Evolutionary conservation across 441 rosid species (phyloP).

Genomic region (Macaranga tanarius): DNA sequence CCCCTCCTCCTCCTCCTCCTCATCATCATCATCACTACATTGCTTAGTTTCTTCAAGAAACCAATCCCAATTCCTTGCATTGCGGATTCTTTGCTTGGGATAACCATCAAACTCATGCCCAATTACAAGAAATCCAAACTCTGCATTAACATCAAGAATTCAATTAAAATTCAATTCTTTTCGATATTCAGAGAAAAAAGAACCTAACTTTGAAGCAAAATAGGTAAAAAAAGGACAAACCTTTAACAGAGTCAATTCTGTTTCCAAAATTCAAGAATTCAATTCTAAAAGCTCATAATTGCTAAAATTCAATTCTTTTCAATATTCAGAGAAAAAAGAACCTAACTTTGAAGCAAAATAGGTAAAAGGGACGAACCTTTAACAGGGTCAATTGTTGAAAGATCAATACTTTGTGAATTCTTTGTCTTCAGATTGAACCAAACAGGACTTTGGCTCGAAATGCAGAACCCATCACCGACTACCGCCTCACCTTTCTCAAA

Average conservation of each 20-base stretch:
- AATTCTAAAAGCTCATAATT: too few relatives aligned
- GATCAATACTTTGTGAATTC: too few relatives aligned
- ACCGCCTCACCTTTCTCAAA: constrained; percentile 47
- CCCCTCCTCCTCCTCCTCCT: constrained; percentile 42
- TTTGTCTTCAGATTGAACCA: constrained; percentile 50
- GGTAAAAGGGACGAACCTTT: neutral
- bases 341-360: too few relatives aligned
- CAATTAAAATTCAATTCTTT: too few relatives aligned
- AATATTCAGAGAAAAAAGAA: too few relatives aligned
- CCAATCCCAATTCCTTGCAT: constrained; percentile 70
- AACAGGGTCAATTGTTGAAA: constrained; percentile 6
- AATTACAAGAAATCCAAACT: constrained; percentile 73
- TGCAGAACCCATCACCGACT: constrained; percentile 56
- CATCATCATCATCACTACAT: constrained; percentile 33
- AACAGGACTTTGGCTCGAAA: constrained; percentile 48
- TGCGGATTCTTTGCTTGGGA: constrained; percentile 41
- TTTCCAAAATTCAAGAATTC: too few relatives aligned
- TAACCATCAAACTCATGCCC: constrained; percentile 72
- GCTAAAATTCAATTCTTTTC: too few relatives aligned
- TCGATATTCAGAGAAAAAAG: too few relatives aligned
- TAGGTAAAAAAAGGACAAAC: constrained; percentile 23
- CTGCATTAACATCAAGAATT: constrained; percentile 42
- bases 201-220: neutral
- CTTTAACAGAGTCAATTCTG: constrained; percentile 67
- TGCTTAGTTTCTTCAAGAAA: constrained; percentile 51